Evolutionary conservation across 2,329 filamentous ascomycete genomes (phyloP).

Genomic region (Albifimbria verrucaria): DNA sequence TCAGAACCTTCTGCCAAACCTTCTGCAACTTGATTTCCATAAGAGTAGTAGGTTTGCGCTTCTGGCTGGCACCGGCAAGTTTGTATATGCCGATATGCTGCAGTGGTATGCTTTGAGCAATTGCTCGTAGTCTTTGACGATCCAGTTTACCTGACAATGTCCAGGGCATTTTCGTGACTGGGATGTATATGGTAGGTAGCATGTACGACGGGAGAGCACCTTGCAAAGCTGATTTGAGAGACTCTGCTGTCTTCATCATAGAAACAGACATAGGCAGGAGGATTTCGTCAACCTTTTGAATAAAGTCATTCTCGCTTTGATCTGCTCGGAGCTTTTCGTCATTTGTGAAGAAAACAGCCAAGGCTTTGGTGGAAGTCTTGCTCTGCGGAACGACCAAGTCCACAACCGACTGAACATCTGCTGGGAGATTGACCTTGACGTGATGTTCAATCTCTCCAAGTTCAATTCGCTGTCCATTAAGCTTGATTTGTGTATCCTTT

Average conservation of each 20-base stretch:
- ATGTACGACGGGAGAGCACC: conserved; percentile 29
- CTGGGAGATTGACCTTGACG: conserved; percentile 36
- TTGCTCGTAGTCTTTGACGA: conserved; percentile 31
- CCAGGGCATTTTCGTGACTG: conserved; percentile 35
- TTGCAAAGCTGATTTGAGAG: conserved; percentile 11
- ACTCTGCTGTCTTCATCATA: not conserved
- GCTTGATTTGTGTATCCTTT: conserved; percentile 60
- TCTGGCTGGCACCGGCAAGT: conserved; percentile 12
- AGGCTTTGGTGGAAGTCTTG: conserved; percentile 12
- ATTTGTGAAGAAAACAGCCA: conserved; percentile 16
- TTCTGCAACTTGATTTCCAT: conserved; percentile 32
- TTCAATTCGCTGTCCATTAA: conserved; percentile 58
- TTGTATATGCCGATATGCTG: conserved; percentile 11
- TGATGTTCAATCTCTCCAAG: conserved; percentile 45
- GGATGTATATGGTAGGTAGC: conserved; percentile 39
- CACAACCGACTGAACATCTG: conserved; percentile 37
- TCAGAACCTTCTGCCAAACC: conserved; percentile 30
- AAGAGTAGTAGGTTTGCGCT: conserved; percentile 28
- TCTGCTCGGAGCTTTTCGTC: not conserved
- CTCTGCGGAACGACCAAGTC: conserved; percentile 42
- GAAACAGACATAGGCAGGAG: conserved; percentile 9
- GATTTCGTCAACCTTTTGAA: not conserved
- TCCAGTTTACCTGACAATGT: conserved; percentile 41
- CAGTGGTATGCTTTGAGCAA: conserved; percentile 7
- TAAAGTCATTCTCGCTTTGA: not conserved